A percentile compares a stretch with the other conserved stretches of the same genome.
Evolutionary conservation across 352 stramenopile species (phyloP).

Genomic region (Phytopythium boreale): DNA sequence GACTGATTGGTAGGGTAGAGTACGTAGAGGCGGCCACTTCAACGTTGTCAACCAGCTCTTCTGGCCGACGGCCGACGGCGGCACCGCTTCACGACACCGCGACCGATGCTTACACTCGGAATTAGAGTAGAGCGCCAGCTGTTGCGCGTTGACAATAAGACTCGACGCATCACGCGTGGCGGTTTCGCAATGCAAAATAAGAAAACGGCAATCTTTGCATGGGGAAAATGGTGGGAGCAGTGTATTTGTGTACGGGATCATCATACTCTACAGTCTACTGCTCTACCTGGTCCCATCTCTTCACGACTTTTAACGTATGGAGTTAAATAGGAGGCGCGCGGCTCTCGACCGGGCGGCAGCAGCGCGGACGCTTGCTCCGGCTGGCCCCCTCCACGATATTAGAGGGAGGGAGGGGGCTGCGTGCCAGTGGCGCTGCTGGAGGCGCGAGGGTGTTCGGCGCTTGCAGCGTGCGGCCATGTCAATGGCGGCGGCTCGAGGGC

Average conservation of each 20-base stretch:
- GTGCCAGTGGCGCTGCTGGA: no score
- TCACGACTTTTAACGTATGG: neutral
- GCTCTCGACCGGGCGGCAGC: neutral
- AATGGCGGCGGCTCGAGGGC: no score
- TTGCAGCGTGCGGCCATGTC: no score
- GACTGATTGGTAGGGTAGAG: neutral
- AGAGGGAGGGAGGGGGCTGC: no score
- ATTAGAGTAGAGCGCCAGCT: neutral
- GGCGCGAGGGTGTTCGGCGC: no score
- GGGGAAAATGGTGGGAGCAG: neutral
- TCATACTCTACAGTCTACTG: conserved; percentile 1
- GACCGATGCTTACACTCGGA: neutral
- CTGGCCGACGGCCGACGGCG: neutral
- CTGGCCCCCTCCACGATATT: no score
- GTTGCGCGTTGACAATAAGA: no score
- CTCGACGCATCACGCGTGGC: no score
- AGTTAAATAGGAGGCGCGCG: neutral
- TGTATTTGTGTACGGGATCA: neutral
- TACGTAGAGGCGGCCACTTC: neutral
- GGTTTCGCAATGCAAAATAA: neutral
- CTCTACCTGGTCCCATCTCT: neutral
- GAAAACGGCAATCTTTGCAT: no score
- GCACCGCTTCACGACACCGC: neutral
- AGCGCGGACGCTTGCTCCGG: no score
- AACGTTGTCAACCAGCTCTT: neutral